Evolutionary conservation across 148 eudicot species (phyloP).

Genomic region (Pouteria glomerata): DNA sequence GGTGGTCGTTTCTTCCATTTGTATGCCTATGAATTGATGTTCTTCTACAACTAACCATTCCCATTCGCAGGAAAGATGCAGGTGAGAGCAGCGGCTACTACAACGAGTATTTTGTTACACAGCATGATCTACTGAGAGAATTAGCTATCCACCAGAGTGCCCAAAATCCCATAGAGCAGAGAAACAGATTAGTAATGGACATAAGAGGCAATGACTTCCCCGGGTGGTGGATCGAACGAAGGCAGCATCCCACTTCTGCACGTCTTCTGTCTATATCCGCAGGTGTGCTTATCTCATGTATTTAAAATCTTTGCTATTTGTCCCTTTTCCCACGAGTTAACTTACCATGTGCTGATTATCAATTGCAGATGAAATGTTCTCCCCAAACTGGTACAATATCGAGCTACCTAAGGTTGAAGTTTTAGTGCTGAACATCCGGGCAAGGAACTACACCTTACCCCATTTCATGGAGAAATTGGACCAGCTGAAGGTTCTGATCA

Average conservation of each 20-base stretch:
- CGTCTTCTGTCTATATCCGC: constrained; percentile 22
- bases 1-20: neutral
- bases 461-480: constrained; percentile 17
- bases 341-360: neutral
- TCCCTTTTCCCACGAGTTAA: neutral
- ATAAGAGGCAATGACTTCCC: constrained; percentile 16
- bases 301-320: neutral
- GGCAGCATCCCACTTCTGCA: constrained; percentile 4
- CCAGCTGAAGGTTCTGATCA: constrained; percentile 14
- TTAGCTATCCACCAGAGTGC: constrained; percentile 12
- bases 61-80: constrained; percentile 8
- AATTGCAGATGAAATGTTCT: constrained; percentile 18
- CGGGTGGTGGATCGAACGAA: neutral
- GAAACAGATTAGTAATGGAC: constrained; percentile 14
- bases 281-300: constrained; percentile 6
- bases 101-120: constrained; percentile 14
- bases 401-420: constrained; percentile 12
- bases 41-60: neutral
- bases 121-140: constrained; percentile 25
- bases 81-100: constrained; percentile 6
- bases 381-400: constrained; percentile 13
- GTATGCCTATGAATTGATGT: neutral
- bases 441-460: constrained; percentile 11
- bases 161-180: constrained; percentile 7
- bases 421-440: constrained; percentile 13